Evolutionary conservation across 805 yeast species (phyloP), one percentile per base, ranked within the genome.

Genomic region (Citeromyces matritensis): DNA sequence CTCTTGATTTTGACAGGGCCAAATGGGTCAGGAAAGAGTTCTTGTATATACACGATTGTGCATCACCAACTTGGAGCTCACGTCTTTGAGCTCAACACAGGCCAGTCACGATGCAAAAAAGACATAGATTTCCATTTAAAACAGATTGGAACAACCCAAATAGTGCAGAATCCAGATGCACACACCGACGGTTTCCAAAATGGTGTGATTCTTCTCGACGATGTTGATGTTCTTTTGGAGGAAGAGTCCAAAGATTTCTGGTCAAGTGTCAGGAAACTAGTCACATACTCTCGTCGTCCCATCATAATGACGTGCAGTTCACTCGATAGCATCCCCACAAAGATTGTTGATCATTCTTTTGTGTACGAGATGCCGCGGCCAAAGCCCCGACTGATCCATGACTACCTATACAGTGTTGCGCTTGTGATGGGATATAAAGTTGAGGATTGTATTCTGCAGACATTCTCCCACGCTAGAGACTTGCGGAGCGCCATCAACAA

Each of bases 71-170:
- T 75, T 7, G 57, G 60, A 12, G 86, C 86, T 0, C 80, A 74
- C 41, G 79, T 86, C 3, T 77, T 80, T 47, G 97, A 88, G 47
- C 60, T 86, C 19, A 83, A 82, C 48, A 59, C 85, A 0, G 69
- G 84, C n/a, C 76, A 71, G 41, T 57, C 69, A 23, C 60, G 97
- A 45, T 69, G 84, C 1, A 69, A 77, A 30, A 79, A 72, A 46
- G 88, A 81, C 37, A 63, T 88, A 9, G 55, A 62, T 32, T 66
- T 71, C 15, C 68, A 60, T 19, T 58, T 88, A 25, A 73, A 66
- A 30, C 96, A 93, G 43, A 66, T 85, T 33, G 73, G 88, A 34
- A 86, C 95, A 4, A 79, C 94, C 0, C 84, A 83, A 37, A 57
- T 79, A 30, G 86, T 88, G 2, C 82, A 15, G 51, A 50, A 24